These are phyloP conservation scores for Cryptococcus maquisensis DNA, from an alignment of 1,284 basidiomycete species.

Conservation along the genomic window DNA sequence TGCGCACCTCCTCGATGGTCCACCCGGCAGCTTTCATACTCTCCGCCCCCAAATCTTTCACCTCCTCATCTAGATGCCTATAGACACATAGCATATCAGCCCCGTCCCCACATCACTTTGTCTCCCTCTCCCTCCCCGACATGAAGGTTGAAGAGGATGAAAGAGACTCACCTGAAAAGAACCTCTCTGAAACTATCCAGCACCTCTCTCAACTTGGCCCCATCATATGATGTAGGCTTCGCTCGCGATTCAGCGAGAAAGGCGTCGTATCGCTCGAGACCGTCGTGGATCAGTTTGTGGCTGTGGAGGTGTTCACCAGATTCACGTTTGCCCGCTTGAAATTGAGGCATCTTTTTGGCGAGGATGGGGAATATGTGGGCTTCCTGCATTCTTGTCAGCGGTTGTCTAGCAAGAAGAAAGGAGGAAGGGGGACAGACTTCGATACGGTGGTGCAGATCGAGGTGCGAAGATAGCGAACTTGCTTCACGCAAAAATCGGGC, in stretches of 20 bases:
- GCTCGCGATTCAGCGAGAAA: slow-evolving; percentile 54
- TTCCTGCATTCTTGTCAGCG: slow-evolving; percentile 25
- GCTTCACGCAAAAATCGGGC: slow-evolving; percentile 53
- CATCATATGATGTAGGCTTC: slow-evolving; percentile 58
- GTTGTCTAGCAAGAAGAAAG: background rate
- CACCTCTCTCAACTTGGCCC: slow-evolving; percentile 57
- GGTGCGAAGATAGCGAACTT: slow-evolving; percentile 52
- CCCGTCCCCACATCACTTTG: background rate
- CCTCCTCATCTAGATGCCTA: slow-evolving; percentile 64
- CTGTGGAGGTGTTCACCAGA: slow-evolving; percentile 58
- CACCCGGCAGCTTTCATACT: slow-evolving; percentile 62
- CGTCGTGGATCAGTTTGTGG: slow-evolving; percentile 65
- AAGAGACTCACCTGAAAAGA: slow-evolving; percentile 53
- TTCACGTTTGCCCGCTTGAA: slow-evolving; percentile 48
- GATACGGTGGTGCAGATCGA: slow-evolving; percentile 65
- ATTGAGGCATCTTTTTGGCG: slow-evolving; percentile 60
- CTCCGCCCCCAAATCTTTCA: slow-evolving; percentile 58
- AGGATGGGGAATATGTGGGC: slow-evolving; percentile 62
- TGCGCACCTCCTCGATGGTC: slow-evolving; percentile 59
- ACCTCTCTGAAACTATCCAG: slow-evolving; percentile 62
- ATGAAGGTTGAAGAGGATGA: background rate
- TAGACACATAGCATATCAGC: background rate
- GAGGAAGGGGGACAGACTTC: slow-evolving; percentile 24
- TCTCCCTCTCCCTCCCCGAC: background rate
- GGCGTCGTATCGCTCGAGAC: slow-evolving; percentile 57